Evolutionary conservation across 176 grass and related monocot genomes (phyloP).

Genomic region (Hyparrhenia diplandra): DNA sequence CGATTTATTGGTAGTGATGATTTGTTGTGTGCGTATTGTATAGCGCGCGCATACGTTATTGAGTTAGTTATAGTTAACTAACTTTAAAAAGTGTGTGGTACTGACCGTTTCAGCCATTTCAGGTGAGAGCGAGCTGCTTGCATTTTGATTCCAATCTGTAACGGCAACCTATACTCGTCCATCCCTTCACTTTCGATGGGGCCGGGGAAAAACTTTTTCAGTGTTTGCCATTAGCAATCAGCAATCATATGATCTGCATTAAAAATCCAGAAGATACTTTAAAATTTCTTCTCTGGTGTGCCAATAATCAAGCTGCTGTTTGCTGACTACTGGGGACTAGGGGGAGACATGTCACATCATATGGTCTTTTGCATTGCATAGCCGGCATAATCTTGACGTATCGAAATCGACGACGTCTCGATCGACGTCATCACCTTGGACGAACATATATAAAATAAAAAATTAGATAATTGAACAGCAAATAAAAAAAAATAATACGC

Average conservation of each 20-base stretch:
- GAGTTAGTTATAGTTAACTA: not conserved
- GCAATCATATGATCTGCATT: no score
- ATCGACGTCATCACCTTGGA: not conserved
- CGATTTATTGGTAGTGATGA: not conserved
- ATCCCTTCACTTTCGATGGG: no score
- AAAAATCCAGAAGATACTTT: no score
- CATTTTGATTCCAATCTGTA: not conserved
- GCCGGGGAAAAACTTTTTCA: no score
- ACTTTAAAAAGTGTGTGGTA: not conserved
- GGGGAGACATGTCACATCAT: not conserved
- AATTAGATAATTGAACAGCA: no score
- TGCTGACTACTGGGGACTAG: not conserved
- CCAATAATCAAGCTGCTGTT: not conserved
- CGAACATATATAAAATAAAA: no score
- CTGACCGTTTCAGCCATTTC: not conserved
- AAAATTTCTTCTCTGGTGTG: no score
- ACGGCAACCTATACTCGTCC: no score
- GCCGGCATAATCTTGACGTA: not conserved
- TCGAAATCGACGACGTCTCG: not conserved
- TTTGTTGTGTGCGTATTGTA: not conserved
- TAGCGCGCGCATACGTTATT: no score
- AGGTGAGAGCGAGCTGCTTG: not conserved
- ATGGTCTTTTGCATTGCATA: not conserved
- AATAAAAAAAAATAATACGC: no score
- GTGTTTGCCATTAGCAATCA: no score